A percentile compares a stretch with the other conserved stretches of the same genome.
Evolutionary conservation across 2,329 filamentous ascomycete species (phyloP).

Genomic region (Ophiostoma novo-ulmi): DNA sequence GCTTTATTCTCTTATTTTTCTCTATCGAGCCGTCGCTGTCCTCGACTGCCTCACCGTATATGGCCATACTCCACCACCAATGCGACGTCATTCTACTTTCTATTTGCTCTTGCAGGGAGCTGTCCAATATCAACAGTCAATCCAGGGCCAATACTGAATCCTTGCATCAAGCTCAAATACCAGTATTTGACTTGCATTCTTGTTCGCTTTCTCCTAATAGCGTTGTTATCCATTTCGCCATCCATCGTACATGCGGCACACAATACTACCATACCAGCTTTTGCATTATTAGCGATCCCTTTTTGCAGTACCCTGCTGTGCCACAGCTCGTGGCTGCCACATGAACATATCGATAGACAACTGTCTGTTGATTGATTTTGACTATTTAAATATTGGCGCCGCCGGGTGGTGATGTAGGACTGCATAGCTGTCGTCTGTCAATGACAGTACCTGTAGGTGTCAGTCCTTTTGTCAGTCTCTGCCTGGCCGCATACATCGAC

Average conservation of each 20-base stretch:
- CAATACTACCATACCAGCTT: neutral
- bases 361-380: too few relatives aligned
- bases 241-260: neutral
- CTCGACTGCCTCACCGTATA: neutral
- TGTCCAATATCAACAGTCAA: neutral
- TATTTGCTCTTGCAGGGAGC: neutral
- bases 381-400: neutral
- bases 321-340: neutral
- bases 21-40: neutral
- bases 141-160: neutral
- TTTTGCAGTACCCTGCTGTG: neutral
- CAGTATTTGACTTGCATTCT: neutral
- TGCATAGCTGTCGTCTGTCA: neutral
- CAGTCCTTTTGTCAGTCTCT: neutral
- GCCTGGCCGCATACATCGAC: too few relatives aligned
- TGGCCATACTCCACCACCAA: neutral
- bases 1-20: neutral
- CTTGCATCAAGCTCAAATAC: neutral
- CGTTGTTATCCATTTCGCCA: neutral
- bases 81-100: neutral
- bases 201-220: neutral
- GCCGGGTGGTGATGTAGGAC: neutral
- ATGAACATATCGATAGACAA: too few relatives aligned
- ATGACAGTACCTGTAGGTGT: neutral
- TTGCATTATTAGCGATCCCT: too few relatives aligned